These are phyloP conservation scores for Diplocarpon rosae DNA, from an alignment of 2,329 filamentous ascomycete genomes.

Conservation along the genomic window DNA sequence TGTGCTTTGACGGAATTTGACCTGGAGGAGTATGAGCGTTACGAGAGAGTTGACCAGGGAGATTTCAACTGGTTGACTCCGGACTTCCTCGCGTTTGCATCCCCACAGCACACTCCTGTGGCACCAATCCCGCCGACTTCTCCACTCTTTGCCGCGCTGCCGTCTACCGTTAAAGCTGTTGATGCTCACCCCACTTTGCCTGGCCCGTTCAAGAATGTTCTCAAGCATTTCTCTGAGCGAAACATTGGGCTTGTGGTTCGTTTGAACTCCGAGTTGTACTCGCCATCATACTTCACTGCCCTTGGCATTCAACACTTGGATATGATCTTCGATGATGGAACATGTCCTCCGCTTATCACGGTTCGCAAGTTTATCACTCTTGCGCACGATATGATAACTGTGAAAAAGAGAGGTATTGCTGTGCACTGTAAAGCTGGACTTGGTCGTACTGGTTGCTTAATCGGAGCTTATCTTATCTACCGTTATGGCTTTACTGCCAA, in stretches of 20 bases:
- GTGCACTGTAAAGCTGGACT: slow-evolving; percentile 98
- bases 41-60: slow-evolving; percentile 90
- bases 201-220: slow-evolving; percentile 87
- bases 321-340: slow-evolving; percentile 99
- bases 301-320: slow-evolving; percentile 92
- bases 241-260: slow-evolving; percentile 90
- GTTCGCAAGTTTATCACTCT: slow-evolving; percentile 92
- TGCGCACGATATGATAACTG: slow-evolving; percentile 86
- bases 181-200: slow-evolving; percentile 61
- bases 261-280: slow-evolving; percentile 92
- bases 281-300: slow-evolving; percentile 91
- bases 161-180: slow-evolving; percentile 64
- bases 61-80: slow-evolving; percentile 99
- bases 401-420: slow-evolving; percentile 85
- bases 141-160: slow-evolving; percentile 62
- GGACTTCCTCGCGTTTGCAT: slow-evolving; percentile 91
- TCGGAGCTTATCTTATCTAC: slow-evolving; percentile 96
- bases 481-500: slow-evolving; percentile 95
- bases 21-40: slow-evolving; percentile 93
- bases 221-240: slow-evolving; percentile 76
- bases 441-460: slow-evolving; percentile 88
- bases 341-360: slow-evolving; percentile 78
- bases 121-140: slow-evolving; percentile 61
- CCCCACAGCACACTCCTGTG: slow-evolving; percentile 73
- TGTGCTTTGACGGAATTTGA: slow-evolving; percentile 90